These are phyloP conservation scores for Metschnikowia dekortorum DNA, from an alignment of 805 yeast species.

Conservation along the genomic window DNA sequence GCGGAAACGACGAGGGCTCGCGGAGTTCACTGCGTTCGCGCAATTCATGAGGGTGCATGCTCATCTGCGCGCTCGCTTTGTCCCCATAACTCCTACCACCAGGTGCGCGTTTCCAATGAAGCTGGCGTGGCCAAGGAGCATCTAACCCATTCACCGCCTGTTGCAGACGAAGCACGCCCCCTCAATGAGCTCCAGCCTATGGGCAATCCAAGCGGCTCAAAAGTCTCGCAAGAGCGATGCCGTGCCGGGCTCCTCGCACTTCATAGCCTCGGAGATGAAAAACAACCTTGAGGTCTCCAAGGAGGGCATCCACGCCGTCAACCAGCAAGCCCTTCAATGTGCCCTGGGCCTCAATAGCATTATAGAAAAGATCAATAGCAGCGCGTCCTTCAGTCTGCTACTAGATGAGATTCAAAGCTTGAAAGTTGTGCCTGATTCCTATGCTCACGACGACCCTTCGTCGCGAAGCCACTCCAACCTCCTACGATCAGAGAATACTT, in stretches of 20 bases:
- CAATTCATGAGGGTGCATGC: background rate
- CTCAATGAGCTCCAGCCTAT: conserved; percentile 19
- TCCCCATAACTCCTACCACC: background rate
- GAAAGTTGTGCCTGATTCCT: conserved; percentile 21
- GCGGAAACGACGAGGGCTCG: too few species aligned
- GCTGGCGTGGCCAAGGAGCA: background rate
- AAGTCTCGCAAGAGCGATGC: conserved; percentile 19
- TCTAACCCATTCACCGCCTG: background rate
- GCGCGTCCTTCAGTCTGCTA: conserved; percentile 37
- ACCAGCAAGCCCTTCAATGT: conserved; percentile 6
- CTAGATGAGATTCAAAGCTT: conserved; percentile 38
- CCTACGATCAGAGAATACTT: conserved; percentile 1
- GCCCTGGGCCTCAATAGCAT: conserved; percentile 8
- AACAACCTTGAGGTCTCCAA: conserved; percentile 29
- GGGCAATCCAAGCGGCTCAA: conserved; percentile 34
- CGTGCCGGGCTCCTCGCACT: conserved; percentile 51
- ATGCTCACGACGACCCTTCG: conserved; percentile 4
- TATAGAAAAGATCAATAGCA: conserved; percentile 22
- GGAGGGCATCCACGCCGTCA: conserved; percentile 29
- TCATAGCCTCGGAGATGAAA: conserved; percentile 41
- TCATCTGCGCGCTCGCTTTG: conserved; percentile 2
- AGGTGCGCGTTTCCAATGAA: background rate
- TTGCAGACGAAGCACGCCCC: background rate
- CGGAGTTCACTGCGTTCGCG: background rate
- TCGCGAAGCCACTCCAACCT: conserved; percentile 4